A percentile compares a stretch with the other conserved stretches of the same genome.
Conservation (phyloP, 2,329 filamentous ascomycete genomes). For the Pseudogymnoascus sp. region DNA sequence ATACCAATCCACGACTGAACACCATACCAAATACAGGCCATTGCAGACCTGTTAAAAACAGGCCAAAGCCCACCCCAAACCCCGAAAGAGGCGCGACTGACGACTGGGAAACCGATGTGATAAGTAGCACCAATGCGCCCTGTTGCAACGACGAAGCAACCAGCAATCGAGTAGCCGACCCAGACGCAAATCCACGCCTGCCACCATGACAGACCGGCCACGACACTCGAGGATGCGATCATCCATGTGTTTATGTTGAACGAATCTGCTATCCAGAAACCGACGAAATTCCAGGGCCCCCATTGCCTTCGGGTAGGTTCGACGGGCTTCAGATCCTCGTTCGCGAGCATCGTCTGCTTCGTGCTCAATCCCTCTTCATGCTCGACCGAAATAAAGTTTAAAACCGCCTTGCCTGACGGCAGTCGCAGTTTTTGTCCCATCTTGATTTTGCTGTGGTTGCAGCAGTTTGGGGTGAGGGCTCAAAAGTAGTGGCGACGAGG, state of each 20-base stretch:
- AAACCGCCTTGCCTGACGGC: neutral
- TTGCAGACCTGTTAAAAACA: constrained; percentile 79
- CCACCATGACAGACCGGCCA: constrained; percentile 78
- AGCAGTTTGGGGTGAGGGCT: neutral
- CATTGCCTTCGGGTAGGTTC: constrained; percentile 75
- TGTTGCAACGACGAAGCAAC: constrained; percentile 66
- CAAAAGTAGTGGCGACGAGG: neutral
- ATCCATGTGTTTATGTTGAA: constrained; percentile 95
- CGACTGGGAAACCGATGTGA: constrained; percentile 83
- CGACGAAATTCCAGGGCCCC: constrained; percentile 81
- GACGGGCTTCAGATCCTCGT: constrained; percentile 73
- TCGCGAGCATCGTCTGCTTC: constrained; percentile 78
- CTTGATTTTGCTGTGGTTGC: neutral
- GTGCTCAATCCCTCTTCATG: constrained; percentile 69
- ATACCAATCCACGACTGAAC: constrained; percentile 68
- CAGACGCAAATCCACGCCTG: constrained; percentile 85
- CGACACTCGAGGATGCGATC: constrained; percentile 79
- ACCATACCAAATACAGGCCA: constrained; percentile 79
- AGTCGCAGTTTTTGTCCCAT: neutral
- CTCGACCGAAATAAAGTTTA: constrained; percentile 53
- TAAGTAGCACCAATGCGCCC: constrained; percentile 81
- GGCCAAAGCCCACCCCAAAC: constrained; percentile 88
- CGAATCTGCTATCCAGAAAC: constrained; percentile 77
- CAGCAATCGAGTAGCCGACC: constrained; percentile 75
- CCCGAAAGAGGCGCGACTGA: constrained; percentile 70